Conservation (phyloP, 768 basidiomycete genomes). For the Mycena floridula region DNA sequence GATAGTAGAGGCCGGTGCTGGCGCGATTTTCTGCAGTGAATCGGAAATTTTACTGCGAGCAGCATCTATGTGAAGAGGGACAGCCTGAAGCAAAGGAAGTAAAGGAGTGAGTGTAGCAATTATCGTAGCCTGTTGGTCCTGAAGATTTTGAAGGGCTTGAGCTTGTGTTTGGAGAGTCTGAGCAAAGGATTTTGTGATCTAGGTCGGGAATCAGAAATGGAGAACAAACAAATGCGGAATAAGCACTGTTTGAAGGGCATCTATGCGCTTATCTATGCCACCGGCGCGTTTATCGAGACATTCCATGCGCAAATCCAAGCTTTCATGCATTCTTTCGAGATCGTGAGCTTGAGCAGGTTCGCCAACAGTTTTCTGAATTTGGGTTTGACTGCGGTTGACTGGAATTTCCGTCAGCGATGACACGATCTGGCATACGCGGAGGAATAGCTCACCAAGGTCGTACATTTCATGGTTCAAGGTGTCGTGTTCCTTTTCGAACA, state of each 20-base stretch:
- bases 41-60: constrained; percentile 29
- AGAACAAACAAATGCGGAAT: background rate
- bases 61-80: constrained; percentile 52
- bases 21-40: constrained; percentile 13
- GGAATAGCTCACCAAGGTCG: constrained; percentile 42
- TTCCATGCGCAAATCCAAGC: constrained; percentile 35
- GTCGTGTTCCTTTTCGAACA: constrained; percentile 60
- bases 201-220: background rate
- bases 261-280: constrained; percentile 47
- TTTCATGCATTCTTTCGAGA: constrained; percentile 34
- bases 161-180: constrained; percentile 46
- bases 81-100: constrained; percentile 51
- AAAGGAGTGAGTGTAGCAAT: constrained; percentile 51
- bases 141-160: constrained; percentile 51
- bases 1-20: constrained; percentile 4
- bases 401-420: constrained; percentile 7
- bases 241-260: constrained; percentile 47
- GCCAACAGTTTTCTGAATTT: constrained; percentile 54
- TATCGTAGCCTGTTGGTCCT: constrained; percentile 56
- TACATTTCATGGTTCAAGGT: constrained; percentile 47
- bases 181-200: constrained; percentile 19
- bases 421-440: constrained; percentile 2
- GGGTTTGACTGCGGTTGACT: constrained; percentile 63
- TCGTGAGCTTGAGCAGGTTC: constrained; percentile 42
- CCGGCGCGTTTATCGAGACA: constrained; percentile 47